Conservation (phyloP, 371 early-diverging fungal genomes). For the Globomyces sp. region DNA sequence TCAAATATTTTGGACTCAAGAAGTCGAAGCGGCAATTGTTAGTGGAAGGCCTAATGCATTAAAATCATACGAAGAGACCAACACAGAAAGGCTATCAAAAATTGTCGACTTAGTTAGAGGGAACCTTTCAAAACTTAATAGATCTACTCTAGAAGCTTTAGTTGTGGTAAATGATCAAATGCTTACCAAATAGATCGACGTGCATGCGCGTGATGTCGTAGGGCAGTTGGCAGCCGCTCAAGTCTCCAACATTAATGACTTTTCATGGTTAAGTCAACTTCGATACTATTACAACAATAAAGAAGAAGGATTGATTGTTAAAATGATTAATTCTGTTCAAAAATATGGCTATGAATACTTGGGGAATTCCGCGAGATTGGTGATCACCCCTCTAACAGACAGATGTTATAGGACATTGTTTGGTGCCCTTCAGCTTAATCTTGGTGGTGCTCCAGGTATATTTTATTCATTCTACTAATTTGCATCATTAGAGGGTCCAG, state of each 20-base stretch:
- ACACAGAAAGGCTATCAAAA: slow-evolving; percentile 40
- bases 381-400: slow-evolving; percentile 53
- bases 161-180: slow-evolving; percentile 38
- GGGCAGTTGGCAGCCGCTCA: slow-evolving; percentile 44
- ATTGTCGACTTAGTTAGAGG: slow-evolving; percentile 55
- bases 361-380: slow-evolving; percentile 49
- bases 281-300: slow-evolving; percentile 51
- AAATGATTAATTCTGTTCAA: slow-evolving; percentile 58
- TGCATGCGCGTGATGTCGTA: slow-evolving; percentile 55
- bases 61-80: slow-evolving; percentile 40
- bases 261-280: slow-evolving; percentile 74
- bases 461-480: too few relatives aligned
- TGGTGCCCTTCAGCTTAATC: slow-evolving; percentile 54
- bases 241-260: slow-evolving; percentile 70
- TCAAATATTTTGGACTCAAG: slow-evolving; percentile 53
- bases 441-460: slow-evolving; percentile 47
- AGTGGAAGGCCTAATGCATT: slow-evolving; percentile 40
- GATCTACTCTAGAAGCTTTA: slow-evolving; percentile 50
- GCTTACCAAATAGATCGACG: slow-evolving; percentile 37
- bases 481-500: slow-evolving; percentile 41
- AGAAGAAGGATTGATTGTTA: slow-evolving; percentile 44
- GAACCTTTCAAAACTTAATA: slow-evolving; percentile 40
- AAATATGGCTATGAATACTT: slow-evolving; percentile 57
- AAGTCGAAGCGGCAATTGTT: slow-evolving; percentile 48
- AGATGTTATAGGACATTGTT: slow-evolving; percentile 55